Base-by-base conservation (phyloP, 805 yeast genomes). In the Allodekkera sacchari region DNA sequence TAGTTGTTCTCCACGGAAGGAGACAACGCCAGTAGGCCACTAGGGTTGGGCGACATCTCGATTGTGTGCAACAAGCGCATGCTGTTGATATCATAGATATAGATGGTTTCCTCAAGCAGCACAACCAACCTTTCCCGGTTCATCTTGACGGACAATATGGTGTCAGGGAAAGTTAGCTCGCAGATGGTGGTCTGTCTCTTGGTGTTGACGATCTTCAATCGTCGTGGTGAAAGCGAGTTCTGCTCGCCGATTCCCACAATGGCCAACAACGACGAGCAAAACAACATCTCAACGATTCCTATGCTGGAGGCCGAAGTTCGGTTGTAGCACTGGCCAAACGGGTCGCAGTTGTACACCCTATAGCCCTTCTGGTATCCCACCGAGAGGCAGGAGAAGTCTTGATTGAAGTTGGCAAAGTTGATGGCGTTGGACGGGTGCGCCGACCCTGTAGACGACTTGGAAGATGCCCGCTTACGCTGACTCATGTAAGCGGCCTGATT, bases 271-370 rank as follows among this genome's bases (percentile, higher is more conserved):
- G 94, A 82, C 0, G 97, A 83, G 28, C 83, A 71, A 48, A 84
- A 89, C 14, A 89, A 70, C 97, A 89, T 89, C 50, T 88, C 96
- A 7, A 87, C 81, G 3, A 85, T 72, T 0, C 85, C 87, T 19
- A 78, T 68, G 5, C 83, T 25, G 2, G 41, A 68, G 22, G 79
- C 82, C 32, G 64, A 66, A 2, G 37, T 22, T 22, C 50, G 61
- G 15, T 59, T 64, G 48, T 74, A 79, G 47, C 83, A 80, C 42
- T 69, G 71, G 8, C 88, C 88, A 54, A 83, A 81, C 11, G 95
- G 95, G 41, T 82, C 87, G 55, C 96, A 87, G 49, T 83, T 83
- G 64, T 71, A 89, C 28, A 89, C 82, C 44, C 71, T 71, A 52
- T 83, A 77, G 9, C 81, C 74, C 26, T 62, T 61, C 26, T 68